phyloP scores from a whole-genome alignment of 257 asterid genomes.

The Lantana camara region DNA sequence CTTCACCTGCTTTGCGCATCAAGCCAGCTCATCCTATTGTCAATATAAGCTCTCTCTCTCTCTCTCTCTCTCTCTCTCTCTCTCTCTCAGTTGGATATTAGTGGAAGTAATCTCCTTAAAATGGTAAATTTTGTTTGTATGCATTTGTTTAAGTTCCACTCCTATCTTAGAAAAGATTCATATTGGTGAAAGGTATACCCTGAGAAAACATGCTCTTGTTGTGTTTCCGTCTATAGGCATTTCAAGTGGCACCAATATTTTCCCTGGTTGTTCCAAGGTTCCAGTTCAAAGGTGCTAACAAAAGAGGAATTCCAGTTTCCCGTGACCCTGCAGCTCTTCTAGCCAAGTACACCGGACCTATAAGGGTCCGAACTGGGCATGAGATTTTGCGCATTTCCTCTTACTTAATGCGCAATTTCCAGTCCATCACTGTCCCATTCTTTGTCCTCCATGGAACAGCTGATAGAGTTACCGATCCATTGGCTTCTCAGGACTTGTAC shows the following conservation, averaged over 20 bases:
- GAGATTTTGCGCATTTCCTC: slow-evolving; percentile 91
- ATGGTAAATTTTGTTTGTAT: no score
- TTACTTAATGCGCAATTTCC: slow-evolving; percentile 71
- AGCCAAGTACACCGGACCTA: slow-evolving; percentile 96
- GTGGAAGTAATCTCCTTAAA: no score
- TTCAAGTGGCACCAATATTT: slow-evolving; percentile 91
- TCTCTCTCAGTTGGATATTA: no score
- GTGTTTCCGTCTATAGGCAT: slow-evolving; percentile 53
- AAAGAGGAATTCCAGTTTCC: slow-evolving; percentile 93
- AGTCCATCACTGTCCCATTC: slow-evolving; percentile 80
- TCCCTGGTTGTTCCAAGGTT: slow-evolving; percentile 92
- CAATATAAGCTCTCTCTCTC: slow-evolving; percentile 57
- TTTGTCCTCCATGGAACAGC: slow-evolving; percentile 98
- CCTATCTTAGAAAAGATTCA: neutral
- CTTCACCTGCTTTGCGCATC: slow-evolving; percentile 98
- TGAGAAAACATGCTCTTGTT: neutral
- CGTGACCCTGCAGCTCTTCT: slow-evolving; percentile 84
- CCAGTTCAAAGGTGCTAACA: slow-evolving; percentile 98
- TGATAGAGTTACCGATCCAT: slow-evolving; percentile 93
- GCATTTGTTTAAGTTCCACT: no score
- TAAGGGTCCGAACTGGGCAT: slow-evolving; percentile 94
- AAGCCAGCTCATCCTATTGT: slow-evolving; percentile 97
- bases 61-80: neutral
- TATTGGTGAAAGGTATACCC: no score
- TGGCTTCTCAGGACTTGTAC: slow-evolving; percentile 94